Conservation (phyloP, 495 filamentous ascomycete species). For the Tetracladium marchalianum region DNA sequence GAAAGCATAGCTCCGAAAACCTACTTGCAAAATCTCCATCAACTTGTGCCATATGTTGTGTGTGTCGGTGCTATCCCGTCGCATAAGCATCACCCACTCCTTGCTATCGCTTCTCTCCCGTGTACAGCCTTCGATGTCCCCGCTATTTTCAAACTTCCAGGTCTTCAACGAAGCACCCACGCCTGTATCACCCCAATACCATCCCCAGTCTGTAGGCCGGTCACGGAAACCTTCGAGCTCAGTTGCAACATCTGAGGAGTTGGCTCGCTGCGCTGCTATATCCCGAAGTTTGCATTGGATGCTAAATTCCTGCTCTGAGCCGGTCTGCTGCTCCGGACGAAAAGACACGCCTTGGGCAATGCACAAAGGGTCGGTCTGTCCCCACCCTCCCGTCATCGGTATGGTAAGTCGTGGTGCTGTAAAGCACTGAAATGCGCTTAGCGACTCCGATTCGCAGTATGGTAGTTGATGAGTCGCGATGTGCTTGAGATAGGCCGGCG, state of each 20-base stretch:
- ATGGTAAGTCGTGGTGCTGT: constrained; percentile 8
- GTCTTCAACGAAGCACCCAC: constrained; percentile 10
- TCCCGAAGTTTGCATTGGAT: constrained; percentile 13
- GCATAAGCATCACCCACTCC: constrained; percentile 26
- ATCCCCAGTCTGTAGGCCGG: constrained; percentile 7
- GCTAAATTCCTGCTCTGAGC: constrained; percentile 9
- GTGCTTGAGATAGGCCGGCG: constrained; percentile 9
- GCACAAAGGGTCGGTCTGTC: constrained; percentile 12
- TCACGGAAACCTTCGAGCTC: constrained; percentile 12
- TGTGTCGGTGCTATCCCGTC: constrained; percentile 23
- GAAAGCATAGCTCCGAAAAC: constrained; percentile 21
- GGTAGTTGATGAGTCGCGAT: constrained; percentile 10
- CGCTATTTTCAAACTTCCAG: constrained; percentile 13
- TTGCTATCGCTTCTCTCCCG: constrained; percentile 10
- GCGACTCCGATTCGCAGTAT: constrained; percentile 13
- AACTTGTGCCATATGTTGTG: constrained; percentile 31
- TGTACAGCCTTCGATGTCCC: constrained; percentile 12
- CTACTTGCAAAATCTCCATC: constrained; percentile 29
- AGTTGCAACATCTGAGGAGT: constrained; percentile 11
- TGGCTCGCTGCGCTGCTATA: constrained; percentile 9
- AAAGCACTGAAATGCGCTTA: constrained; percentile 10
- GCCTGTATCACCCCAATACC: constrained; percentile 13
- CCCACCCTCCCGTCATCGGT: constrained; percentile 10
- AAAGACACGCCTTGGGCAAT: constrained; percentile 14
- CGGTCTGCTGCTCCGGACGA: constrained; percentile 9